A percentile compares a stretch with the other conserved stretches of the same genome.
phyloP scores from a whole-genome alignment of 176 grass and related monocot species.

The Cenchrus americanus region DNA sequence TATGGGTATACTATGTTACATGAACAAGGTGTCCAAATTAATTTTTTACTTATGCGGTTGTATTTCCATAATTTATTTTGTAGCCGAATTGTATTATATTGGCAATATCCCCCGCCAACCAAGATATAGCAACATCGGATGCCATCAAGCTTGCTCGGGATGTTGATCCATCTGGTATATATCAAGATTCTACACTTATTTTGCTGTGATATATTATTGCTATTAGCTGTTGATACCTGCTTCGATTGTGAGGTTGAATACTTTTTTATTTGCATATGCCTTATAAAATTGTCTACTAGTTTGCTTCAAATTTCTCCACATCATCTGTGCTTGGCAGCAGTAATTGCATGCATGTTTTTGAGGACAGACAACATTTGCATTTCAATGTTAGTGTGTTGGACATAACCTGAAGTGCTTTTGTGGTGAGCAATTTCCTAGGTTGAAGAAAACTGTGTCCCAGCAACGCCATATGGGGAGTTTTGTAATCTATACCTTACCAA shows the following conservation, averaged over 20 bases:
- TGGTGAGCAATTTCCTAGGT: not conserved
- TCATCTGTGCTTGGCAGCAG: not conserved
- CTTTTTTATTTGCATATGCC: not conserved
- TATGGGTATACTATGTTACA: not conserved
- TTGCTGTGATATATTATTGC: constrained; percentile 18
- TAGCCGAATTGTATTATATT: constrained; percentile 89
- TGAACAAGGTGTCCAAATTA: not conserved
- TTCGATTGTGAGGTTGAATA: constrained; percentile 33
- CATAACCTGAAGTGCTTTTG: not conserved
- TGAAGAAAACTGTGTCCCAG: not conserved
- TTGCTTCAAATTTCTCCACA: constrained; percentile 11
- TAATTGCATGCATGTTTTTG: constrained; percentile 6
- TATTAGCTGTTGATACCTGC: not conserved
- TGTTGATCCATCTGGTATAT: constrained; percentile 81
- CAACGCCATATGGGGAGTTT: not conserved
- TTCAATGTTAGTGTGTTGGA: not conserved
- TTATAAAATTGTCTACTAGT: not conserved
- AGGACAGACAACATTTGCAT: not conserved
- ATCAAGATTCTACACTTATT: constrained; percentile 17
- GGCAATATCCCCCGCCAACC: constrained; percentile 91
- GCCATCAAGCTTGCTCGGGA: constrained; percentile 92
- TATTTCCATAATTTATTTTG: constrained; percentile 42
- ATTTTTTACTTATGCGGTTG: not conserved
- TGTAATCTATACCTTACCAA: not conserved
- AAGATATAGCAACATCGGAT: constrained; percentile 99